Base-by-base conservation (phyloP, 371 early-diverging fungal species). In the Umbelopsis sp. region DNA sequence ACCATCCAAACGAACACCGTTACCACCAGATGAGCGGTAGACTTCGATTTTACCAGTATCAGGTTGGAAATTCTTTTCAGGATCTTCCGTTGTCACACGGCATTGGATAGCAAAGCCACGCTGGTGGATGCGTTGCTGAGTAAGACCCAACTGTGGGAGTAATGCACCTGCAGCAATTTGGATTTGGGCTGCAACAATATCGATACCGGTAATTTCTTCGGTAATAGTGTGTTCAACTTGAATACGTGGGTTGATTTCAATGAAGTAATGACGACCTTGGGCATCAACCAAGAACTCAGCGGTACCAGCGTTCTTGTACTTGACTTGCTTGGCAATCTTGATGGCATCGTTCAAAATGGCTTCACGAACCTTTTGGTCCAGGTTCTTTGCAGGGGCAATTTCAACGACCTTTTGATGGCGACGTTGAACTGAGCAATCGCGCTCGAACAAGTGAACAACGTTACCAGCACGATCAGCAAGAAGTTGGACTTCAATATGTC, bases 341-440 rank as follows among this genome's bases (percentile, higher is more conserved):
- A 96, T 87, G 12, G 99, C 98, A 81, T 96, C 95, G 35, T 85
- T 86, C 66, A 94, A 79, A 63, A 99, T 95, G 20, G 85, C 86
- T 67, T 94, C 87, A 70, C 97, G 87, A n/a, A 89, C 80, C 7
- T 79, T 76, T 50, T 68, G 78, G 14, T 86, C 85, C n/a, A 94
- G 74, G 67, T 88, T 83, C 63, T 91, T 86, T 24, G 95, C 92
- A 10, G 97, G 97, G 0, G 93, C 96, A 70, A 95, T 92, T 76
- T 99, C 99, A 38, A 99, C 92, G 0, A 99, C 94, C 82, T 99
- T 99, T 77, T 99, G 99, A 78, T 98, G 95, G 69, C 99, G 91
- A 72, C 99, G 90, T 85, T 99, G 99, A 41, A 98, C 94, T 1
- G 97, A 96, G 79, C 99, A 99, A 84, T 99, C 99, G 73, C 99